Evolutionary conservation across 768 basidiomycete species (phyloP), one percentile per base, ranked within the genome.

Genomic region (Rhodotorula sphaerocarpa): DNA sequence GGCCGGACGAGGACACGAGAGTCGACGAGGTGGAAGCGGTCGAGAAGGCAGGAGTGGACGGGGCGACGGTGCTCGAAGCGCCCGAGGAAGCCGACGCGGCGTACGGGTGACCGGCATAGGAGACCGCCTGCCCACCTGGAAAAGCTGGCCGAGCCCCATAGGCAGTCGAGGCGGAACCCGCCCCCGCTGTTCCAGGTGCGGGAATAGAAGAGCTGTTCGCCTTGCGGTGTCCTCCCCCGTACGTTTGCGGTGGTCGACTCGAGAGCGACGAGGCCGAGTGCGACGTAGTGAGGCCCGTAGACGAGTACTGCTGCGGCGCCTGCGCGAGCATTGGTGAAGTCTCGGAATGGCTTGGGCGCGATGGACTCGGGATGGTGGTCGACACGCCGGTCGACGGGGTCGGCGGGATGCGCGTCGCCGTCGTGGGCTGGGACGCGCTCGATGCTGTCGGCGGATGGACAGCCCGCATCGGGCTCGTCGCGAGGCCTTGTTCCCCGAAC

Each of bases 31-130:
- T 42, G n/a, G 57, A 21, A 15, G 27, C 4, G 5, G 28, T 58
- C 28, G 53, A 28, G n/a, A 48, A 61, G 18, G 50, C 18, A 45
- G 52, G 50, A 1, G 61, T 44, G 4, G 61, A 56, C 36, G 66
- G 56, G 20, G 60, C 25, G 45, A 57, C 45, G 30, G 41, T 28
- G 4, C 48, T 28, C 18, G n/a, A 23, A 31, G 45, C 3, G 27
- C 11, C 12, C 30, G 47, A 27, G 63, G 61, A 50, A 25, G 46
- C 42, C 15, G 48, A n/a, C 6, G 55, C 33, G 46, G 54, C 67
- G 52, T 59, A 61, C 1, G 62, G 62, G 45, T 64, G 62, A 5
- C 63, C 63, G 3, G 63, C 54, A 39, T 65, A 65, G 20, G 63
- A 36, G 54, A 59, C 23, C 20, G 55, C 31, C 23, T 30, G 23